Conservation (phyloP, 2,329 filamentous ascomycete genomes). For the Pleomassaria siparia region DNA sequence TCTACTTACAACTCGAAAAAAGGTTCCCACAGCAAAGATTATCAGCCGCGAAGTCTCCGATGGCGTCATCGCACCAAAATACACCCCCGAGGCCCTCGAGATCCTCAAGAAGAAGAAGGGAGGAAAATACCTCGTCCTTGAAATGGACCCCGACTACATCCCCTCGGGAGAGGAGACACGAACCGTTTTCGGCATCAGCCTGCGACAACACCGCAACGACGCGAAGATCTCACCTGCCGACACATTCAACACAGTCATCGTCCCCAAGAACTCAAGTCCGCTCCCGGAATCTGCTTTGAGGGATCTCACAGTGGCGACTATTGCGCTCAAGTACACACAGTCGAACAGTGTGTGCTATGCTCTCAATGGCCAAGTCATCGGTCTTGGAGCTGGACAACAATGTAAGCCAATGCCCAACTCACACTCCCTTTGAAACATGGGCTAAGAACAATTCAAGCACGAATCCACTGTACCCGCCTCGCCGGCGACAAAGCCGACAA, state of each 20-base stretch:
- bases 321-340: constrained; percentile 95
- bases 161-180: constrained; percentile 75
- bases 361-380: constrained; percentile 87
- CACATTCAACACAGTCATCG: constrained; percentile 83
- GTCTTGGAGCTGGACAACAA: constrained; percentile 94
- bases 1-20: constrained; percentile 6
- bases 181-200: constrained; percentile 85
- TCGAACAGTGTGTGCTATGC: constrained; percentile 99
- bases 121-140: constrained; percentile 91
- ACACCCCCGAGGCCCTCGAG: constrained; percentile 79
- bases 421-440: not conserved
- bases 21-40: constrained; percentile 85
- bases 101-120: constrained; percentile 98
- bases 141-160: constrained; percentile 87
- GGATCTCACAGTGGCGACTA: constrained; percentile 92
- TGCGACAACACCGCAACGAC: constrained; percentile 92
- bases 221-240: constrained; percentile 76
- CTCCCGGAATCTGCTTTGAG: constrained; percentile 81
- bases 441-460: constrained; percentile 48
- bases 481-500: constrained; percentile 98
- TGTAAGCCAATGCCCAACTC: constrained; percentile 43
- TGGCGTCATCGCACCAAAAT: constrained; percentile 89
- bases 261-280: constrained; percentile 72
- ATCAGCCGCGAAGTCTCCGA: constrained; percentile 98
- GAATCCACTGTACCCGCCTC: constrained; percentile 97